These are phyloP conservation scores for Claviceps monticola DNA, from an alignment of 2,329 filamentous ascomycete species.

Conservation along the genomic window DNA sequence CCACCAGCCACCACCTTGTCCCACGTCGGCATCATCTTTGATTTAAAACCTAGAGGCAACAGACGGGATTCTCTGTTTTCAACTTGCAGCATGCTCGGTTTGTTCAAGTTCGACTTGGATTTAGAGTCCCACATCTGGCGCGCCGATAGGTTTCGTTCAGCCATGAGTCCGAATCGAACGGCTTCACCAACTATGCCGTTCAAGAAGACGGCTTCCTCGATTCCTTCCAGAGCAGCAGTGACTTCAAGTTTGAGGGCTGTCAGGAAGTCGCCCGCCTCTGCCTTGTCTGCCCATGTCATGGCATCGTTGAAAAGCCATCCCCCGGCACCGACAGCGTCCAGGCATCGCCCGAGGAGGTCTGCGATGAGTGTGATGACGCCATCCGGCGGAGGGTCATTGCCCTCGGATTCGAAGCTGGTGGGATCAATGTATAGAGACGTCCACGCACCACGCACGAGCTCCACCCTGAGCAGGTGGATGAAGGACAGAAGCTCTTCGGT, in stretches of 20 bases:
- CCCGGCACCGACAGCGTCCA: constrained; percentile 61
- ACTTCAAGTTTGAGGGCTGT: constrained; percentile 53
- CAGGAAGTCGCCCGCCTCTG: constrained; percentile 49
- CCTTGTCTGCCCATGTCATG: constrained; percentile 33
- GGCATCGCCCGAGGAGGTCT: constrained; percentile 55
- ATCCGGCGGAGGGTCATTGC: constrained; percentile 40
- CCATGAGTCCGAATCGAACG: constrained; percentile 41
- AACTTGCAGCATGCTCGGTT: constrained; percentile 28
- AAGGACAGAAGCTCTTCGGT: constrained; percentile 57
- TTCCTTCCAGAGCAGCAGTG: constrained; percentile 55
- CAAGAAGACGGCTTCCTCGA: constrained; percentile 54
- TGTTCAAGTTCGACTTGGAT: constrained; percentile 16
- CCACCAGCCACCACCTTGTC: constrained; percentile 54
- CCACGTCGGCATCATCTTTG: constrained; percentile 32
- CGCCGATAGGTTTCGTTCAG: constrained; percentile 18
- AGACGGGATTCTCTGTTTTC: constrained; percentile 33
- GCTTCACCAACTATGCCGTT: constrained; percentile 52
- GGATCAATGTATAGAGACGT: constrained; percentile 55
- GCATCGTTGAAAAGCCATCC: constrained; percentile 58
- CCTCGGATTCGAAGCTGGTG: constrained; percentile 30
- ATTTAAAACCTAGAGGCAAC: constrained; percentile 62
- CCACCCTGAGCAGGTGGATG: constrained; percentile 57
- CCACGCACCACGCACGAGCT: constrained; percentile 64
- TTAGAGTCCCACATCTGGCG: constrained; percentile 18
- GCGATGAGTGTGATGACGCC: constrained; percentile 58